Percentiles rank a stretch among this genome's conserved stretches.
These are phyloP conservation scores for Achlya hypogyna DNA, from an alignment of 352 stramenopile species.

Conservation along the genomic window DNA sequence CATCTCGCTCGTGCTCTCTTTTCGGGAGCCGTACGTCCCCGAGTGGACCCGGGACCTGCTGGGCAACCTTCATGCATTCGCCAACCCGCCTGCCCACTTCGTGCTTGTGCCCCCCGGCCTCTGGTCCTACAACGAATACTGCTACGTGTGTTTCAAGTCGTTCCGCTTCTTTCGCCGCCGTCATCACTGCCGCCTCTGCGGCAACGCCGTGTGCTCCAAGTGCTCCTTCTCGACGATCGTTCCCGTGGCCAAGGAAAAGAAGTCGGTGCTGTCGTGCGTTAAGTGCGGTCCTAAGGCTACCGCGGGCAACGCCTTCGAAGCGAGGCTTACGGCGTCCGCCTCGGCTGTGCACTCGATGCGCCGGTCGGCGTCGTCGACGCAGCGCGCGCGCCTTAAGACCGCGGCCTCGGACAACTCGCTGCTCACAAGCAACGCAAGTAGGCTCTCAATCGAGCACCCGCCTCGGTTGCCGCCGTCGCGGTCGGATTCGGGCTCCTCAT, in stretches of 20 bases:
- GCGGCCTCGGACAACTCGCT: not conserved
- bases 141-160: conserved; percentile 37
- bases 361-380: not conserved
- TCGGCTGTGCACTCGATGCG: not conserved
- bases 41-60: not conserved
- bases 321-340: not conserved
- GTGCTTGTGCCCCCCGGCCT: not conserved
- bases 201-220: conserved; percentile 63
- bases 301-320: not conserved
- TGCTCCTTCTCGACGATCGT: conserved; percentile 30
- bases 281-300: not conserved
- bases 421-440: not conserved
- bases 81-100: not conserved
- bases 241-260: not conserved
- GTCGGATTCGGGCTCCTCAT: not conserved
- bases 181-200: conserved; percentile 74
- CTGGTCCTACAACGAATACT: conserved; percentile 15
- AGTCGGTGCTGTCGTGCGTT: not conserved
- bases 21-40: not conserved
- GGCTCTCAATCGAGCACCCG: not conserved
- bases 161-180: conserved; percentile 63
- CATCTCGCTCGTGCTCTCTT: not conserved
- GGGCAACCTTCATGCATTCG: not conserved
- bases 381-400: not conserved
- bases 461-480: too few species aligned